Evolutionary conservation across 73 alveolate species (phyloP), one percentile per base, ranked within the genome.

Genomic region (Paramecium sonneborni): DNA sequence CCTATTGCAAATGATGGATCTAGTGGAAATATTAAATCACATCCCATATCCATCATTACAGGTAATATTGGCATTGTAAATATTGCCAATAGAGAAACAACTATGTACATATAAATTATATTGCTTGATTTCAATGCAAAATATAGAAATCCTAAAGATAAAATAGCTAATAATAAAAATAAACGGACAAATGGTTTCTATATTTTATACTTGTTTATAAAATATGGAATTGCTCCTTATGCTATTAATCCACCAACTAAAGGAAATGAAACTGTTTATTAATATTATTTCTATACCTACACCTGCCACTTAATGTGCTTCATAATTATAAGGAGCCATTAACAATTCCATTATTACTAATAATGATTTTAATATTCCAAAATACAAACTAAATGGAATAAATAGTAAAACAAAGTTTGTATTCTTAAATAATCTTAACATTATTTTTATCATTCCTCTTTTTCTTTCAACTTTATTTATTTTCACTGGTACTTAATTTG

Each of bases 1-100:
- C 84, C 46, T 9, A 62, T 46, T 62, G 84, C 84, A 30, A 62
- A 62, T 30, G 84, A 62, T 62, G 84, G 84, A 23, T 62, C 84
- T 1, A 62, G 20, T 30, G 84, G 84, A 12, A 44, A 11, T 11
- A 62, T 32, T 9, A 62, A 12, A 62, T 62, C 84, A 18, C 90
- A 79, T 18, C 76, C 43, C 72, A 79, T 7, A 24, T 79, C 90
- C 69, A 79, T 43, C 6, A 79, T 38, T 24, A 79, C 37, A 30
- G 90, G 90, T 2, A 79, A 2, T n/a, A 23, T 79, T 3, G 90
- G 90, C 90, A 79, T 79, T 4, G 41, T 23, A 14, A 23, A 21
- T 14, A 79, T 20, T 1, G 76, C 90, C 32, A 79, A 39, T 4
- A 46, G 24, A 24, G 46, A 11, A 4, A 46, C 14, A 23, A 15